Evolutionary conservation across 805 yeast species (phyloP), one percentile per base, ranked within the genome.

Genomic region (Candida boidinii): DNA sequence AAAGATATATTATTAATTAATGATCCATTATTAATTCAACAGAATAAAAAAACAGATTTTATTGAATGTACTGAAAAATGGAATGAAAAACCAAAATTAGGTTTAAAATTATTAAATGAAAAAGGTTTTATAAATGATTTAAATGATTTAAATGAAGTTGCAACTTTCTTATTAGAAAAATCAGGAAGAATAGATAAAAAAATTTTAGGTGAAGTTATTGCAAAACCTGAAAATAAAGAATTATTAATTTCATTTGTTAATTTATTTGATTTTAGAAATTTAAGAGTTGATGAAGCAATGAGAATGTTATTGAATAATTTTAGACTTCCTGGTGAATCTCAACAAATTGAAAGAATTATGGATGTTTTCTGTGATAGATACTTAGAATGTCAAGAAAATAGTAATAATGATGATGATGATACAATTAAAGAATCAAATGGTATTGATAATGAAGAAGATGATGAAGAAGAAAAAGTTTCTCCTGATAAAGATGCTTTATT

Each of bases 321-420:
- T 51, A 73, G 98, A 54, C 66, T 92, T 30, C 97, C 97, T 1
- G 99, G 99, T 38, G 99, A 92, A 58, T 82, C 96, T 0, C 97
- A 87, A 50, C 96, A 86, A 54, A 92, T 92, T 52, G 98, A 92
- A 54, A 70, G 96, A 47, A 74, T 90, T 12, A 80, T 92, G 19
- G 96, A 90, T 48, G 65, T 75, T 5, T 92, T 92, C 56, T 87
- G 94, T 3, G 78, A 76, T 26, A 73, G 83, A 37, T 92, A 85
- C 56, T 82, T 84, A 11, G 64, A 63, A 14, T 76, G 81, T 37
- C 85, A 79, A 48, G 58, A 43, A 17, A 27, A 30, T 12, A 34
- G 28, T 4, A 36, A 30, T 8, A 25, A 31, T 5, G 41, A 56
- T 41, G 42, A 41, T 30, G 53, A 48, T 41, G 31, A 37, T 7